These are phyloP conservation scores for Metarhizium guizhouense DNA, from an alignment of 2,329 filamentous ascomycete species.

Conservation along the genomic window DNA sequence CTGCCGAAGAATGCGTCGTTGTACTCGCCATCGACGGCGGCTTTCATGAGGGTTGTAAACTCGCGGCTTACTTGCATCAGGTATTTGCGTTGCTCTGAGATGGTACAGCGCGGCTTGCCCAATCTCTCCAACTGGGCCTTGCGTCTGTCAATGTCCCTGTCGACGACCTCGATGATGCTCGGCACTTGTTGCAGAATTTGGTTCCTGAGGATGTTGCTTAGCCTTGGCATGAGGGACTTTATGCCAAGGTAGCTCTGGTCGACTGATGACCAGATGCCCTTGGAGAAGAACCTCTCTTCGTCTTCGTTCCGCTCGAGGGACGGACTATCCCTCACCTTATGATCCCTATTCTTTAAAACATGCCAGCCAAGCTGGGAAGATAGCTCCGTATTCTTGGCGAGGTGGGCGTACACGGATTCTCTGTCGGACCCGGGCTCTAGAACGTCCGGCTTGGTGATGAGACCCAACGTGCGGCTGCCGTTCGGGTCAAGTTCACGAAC, in stretches of 20 bases:
- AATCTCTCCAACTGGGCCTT: slow-evolving; percentile 32
- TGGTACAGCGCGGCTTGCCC: slow-evolving; percentile 36
- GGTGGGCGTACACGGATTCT: slow-evolving; percentile 28
- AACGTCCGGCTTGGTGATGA: slow-evolving; percentile 48
- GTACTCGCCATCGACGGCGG: slow-evolving; percentile 43
- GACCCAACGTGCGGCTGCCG: slow-evolving; percentile 38
- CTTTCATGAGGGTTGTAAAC: slow-evolving; percentile 34
- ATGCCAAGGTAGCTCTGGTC: slow-evolving; percentile 34
- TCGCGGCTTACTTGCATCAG: slow-evolving; percentile 35
- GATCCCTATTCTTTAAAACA: slow-evolving; percentile 34
- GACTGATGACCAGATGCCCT: slow-evolving; percentile 29
- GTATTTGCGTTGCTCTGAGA: slow-evolving; percentile 35
- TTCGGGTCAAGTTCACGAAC: slow-evolving; percentile 1
- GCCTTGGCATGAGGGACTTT: slow-evolving; percentile 31
- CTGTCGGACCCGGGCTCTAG: slow-evolving; percentile 23
- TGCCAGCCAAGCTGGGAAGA: slow-evolving; percentile 44
- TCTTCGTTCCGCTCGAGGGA: slow-evolving; percentile 25
- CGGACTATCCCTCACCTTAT: slow-evolving; percentile 21
- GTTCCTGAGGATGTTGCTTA: slow-evolving; percentile 40
- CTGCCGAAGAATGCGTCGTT: slow-evolving; percentile 39
- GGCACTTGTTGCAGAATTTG: slow-evolving; percentile 40
- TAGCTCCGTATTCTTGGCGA: slow-evolving; percentile 37
- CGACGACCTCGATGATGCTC: slow-evolving; percentile 33
- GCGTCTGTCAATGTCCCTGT: slow-evolving; percentile 23
- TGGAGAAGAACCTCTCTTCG: slow-evolving; percentile 35